phyloP scores from a whole-genome alignment of 176 grass and related monocot species.

The Raddia guianensis region DNA sequence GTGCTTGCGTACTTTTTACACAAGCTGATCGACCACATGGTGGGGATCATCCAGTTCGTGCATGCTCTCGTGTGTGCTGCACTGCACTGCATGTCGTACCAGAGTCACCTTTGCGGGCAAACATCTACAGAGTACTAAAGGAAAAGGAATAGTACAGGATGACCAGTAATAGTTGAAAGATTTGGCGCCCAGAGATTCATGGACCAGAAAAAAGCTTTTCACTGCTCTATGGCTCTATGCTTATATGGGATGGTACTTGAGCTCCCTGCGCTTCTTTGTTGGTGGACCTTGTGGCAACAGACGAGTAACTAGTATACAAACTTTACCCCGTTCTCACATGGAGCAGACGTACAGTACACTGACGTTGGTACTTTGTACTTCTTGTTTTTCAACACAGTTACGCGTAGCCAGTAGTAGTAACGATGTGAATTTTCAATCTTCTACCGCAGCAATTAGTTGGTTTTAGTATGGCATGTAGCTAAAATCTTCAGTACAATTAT shows the following conservation, averaged over 20 bases:
- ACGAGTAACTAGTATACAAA: not conserved
- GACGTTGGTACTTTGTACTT: not conserved
- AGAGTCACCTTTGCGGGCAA: not conserved
- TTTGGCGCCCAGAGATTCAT: not conserved
- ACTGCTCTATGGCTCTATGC: not conserved
- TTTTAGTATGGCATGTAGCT: not conserved
- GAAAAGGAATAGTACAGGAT: not conserved
- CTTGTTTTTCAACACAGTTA: not conserved
- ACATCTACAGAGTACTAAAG: not conserved
- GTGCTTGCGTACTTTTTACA: not conserved
- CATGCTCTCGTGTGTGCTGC: not conserved
- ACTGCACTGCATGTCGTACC: not conserved
- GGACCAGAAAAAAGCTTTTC: not conserved
- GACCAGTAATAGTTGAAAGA: not conserved
- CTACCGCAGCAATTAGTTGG: not conserved
- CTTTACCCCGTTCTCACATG: not conserved
- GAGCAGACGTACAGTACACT: not conserved
- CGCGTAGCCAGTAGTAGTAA: not conserved
- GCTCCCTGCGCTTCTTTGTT: not conserved
- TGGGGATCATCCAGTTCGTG: not conserved
- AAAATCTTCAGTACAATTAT: not conserved
- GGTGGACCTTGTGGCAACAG: slow-evolving; percentile 15
- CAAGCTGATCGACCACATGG: slow-evolving; percentile 5
- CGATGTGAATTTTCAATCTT: not conserved
- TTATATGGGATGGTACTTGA: not conserved